A percentile compares a stretch with the other conserved stretches of the same genome.
phyloP scores from a whole-genome alignment of 140 eudicot species.

The Cichorium intybus region DNA sequence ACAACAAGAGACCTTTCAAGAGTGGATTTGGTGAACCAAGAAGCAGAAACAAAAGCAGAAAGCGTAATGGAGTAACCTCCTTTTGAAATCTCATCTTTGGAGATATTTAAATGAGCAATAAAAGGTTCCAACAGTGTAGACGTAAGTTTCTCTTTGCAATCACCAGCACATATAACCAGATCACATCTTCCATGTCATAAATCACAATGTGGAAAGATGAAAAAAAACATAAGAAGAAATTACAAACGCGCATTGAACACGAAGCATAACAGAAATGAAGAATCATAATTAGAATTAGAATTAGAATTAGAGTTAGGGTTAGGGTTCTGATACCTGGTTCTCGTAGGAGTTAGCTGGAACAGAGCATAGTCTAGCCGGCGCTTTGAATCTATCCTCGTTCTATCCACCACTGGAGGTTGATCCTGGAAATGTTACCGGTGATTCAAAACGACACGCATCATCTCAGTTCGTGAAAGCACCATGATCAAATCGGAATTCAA shows the following conservation, averaged over 20 bases:
- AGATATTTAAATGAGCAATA: slow-evolving; percentile 53
- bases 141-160: slow-evolving; percentile 71
- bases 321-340: slow-evolving; percentile 62
- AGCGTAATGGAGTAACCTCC: slow-evolving; percentile 88
- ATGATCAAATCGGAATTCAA: slow-evolving; percentile 15
- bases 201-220: background rate
- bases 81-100: slow-evolving; percentile 69
- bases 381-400: slow-evolving; percentile 51
- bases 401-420: slow-evolving; percentile 11
- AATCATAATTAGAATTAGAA: background rate
- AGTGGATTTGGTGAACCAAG: slow-evolving; percentile 88
- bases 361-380: slow-evolving; percentile 65
- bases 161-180: slow-evolving; percentile 73
- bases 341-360: slow-evolving; percentile 87
- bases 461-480: background rate
- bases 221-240: slow-evolving; percentile 7
- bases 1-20: slow-evolving; percentile 49
- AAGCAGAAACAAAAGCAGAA: slow-evolving; percentile 38
- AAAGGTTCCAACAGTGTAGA: slow-evolving; percentile 85
- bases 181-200: slow-evolving; percentile 59
- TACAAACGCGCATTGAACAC: background rate
- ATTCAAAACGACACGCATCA: slow-evolving; percentile 9
- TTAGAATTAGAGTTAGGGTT: background rate
- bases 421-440: slow-evolving; percentile 13
- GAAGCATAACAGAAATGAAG: background rate